Evolutionary conservation across 2,329 filamentous ascomycete species (phyloP), one percentile per base, ranked within the genome.

Genomic region (Verticillium klebahnii): DNA sequence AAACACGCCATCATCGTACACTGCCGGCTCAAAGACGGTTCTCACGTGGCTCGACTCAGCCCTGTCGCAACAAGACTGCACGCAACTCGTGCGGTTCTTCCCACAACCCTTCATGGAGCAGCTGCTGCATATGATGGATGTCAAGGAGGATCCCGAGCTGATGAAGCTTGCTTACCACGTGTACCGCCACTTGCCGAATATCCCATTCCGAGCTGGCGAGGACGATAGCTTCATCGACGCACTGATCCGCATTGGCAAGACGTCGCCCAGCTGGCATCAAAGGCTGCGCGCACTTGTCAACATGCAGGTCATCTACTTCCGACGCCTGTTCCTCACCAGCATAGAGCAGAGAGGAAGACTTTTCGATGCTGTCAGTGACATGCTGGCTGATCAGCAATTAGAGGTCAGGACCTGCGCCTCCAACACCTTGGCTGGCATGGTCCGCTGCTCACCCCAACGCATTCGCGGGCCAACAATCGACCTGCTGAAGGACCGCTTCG

Each of bases 81-180:
- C 88, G 0, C 90, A 95, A 71, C 85, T 99, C 15, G 87, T 96
- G 19, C 87, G 89, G 3, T 98, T 97, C 83, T 98, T 99, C 80
- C 90, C 93, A 0, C 85, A 91, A 39, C 83, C 90, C 0, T 94
- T 98, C 71, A 95, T 96, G 74, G 91, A 95, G 69, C 91, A 97
- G 73, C 85, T 99, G 15, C 80, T 99, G 59, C 93, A 99, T 80
- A 99, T 99, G 95, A 99, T 99, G 94, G 95, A 99, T 71, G 92
- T 99, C 73, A 98, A 98, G 75, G 95, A 99, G 75, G 95, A 99
- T 70, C 93, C 92, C 0, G 96, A 99, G 75, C 84, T 99, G 2
- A 96, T 97, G 81, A 89, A 91, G 11, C 84, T 97, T 9, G 94
- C 95, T 0, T 99, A 98, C 72, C 93, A 97, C 71, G 95, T 99